These are phyloP conservation scores for Pisolithus albus DNA, from an alignment of 768 basidiomycete species.

Conservation along the genomic window DNA sequence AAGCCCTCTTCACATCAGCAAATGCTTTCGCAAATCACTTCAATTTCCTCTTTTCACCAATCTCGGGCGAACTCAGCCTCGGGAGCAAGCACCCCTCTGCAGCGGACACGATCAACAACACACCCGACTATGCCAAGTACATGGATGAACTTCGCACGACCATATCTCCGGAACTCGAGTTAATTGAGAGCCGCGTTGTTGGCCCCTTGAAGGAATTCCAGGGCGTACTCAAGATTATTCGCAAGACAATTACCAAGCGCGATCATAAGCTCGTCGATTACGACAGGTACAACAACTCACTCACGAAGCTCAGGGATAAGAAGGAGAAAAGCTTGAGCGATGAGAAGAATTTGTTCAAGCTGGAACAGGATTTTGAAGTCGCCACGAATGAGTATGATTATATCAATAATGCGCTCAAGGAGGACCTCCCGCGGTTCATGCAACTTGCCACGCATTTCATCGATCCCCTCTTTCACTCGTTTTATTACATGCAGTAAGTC, in stretches of 20 bases:
- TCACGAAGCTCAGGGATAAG: constrained; percentile 95
- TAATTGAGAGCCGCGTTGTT: constrained; percentile 82
- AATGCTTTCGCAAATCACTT: constrained; percentile 61
- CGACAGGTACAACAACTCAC: constrained; percentile 92
- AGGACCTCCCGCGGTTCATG: constrained; percentile 92
- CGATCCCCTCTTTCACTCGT: constrained; percentile 95
- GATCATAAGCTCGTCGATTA: constrained; percentile 97
- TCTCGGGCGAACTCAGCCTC: constrained; percentile 73
- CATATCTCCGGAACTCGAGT: constrained; percentile 84
- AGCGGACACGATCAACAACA: constrained; percentile 70
- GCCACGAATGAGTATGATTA: constrained; percentile 92
- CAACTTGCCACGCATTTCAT: constrained; percentile 82
- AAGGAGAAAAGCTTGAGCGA: constrained; percentile 95
- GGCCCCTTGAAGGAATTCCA: constrained; percentile 88
- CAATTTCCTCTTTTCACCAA: constrained; percentile 54
- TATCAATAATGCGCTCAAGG: constrained; percentile 84
- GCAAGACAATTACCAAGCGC: constrained; percentile 93
- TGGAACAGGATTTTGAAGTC: constrained; percentile 93
- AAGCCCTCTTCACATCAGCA: constrained; percentile 63
- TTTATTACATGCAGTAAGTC: constrained; percentile 98
- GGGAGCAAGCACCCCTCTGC: constrained; percentile 72
- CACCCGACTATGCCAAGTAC: constrained; percentile 59
- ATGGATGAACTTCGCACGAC: constrained; percentile 80
- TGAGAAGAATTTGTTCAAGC: constrained; percentile 97
- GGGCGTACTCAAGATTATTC: constrained; percentile 75